Evolutionary conservation across 805 yeast species (phyloP), one percentile per base, ranked within the genome.

Genomic region (Candida fluviatilis): DNA sequence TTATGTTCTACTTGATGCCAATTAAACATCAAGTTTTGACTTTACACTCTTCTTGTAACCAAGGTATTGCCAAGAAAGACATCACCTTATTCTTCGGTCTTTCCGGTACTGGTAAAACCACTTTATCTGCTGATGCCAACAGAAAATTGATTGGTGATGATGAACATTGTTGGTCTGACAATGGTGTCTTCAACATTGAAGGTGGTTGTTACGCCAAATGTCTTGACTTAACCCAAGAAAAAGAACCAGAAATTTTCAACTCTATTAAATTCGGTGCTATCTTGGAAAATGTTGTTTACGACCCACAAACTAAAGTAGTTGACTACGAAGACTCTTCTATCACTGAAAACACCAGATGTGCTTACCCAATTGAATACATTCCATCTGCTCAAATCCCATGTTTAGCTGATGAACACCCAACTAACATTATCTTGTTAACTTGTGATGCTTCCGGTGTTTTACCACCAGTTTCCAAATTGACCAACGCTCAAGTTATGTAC

Each of bases 181-280:
- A 84, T 52, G 99, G 99, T 71, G 97, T 91, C 43, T 91, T 91
- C 82, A 93, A 93, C 79, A 90, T 91, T 57, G 99, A 91, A 74
- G 99, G 99, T 67, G 99, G 99, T 50, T 91, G 99, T 76, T 91
- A 91, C 74, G 98, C 98, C 57, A 91, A 91, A 72, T 90, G 97
- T 73, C 74, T 91, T 49, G 96, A 87, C 57, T 75, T 91, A 49
- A 71, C 87, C 36, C 82, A 74, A 48, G 97, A 87, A 69, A 91
- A 84, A 70, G 99, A 91, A 75, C 99, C 99, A 36, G 99, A 91
- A 72, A 91, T 91, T 63, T 93, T 81, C 78, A 80, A 88, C 66
- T 95, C 98, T 33, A 86, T 91, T 69, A 84, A 76, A 66, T 91
- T 89, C 57, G 99, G 99, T 57, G 78, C 98, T 13, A 90, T 91